These are phyloP conservation scores for Auricularia cornea DNA, from an alignment of 768 basidiomycete genomes.

Conservation along the genomic window DNA sequence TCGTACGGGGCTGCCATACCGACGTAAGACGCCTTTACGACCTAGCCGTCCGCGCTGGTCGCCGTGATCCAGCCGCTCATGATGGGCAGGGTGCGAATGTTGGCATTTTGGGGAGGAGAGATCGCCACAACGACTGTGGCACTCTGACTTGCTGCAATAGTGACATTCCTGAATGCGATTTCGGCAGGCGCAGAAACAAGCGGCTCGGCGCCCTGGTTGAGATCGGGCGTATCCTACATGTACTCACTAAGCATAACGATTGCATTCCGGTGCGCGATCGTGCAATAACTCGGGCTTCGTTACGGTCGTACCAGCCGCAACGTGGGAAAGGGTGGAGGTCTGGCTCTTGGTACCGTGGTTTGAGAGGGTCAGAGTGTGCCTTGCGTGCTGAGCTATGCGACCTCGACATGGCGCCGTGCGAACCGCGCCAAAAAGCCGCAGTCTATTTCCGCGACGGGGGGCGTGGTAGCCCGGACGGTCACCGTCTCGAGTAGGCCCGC, in stretches of 20 bases:
- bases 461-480: no score
- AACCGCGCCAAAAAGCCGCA: no score
- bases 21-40: neutral
- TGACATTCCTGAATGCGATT: neutral
- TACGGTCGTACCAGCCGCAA: neutral
- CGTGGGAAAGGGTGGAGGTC: neutral
- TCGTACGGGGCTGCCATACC: neutral
- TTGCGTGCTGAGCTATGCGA: no score
- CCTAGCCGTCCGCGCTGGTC: neutral
- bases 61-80: neutral
- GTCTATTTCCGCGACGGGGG: no score
- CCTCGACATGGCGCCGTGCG: no score
- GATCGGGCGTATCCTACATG: neutral
- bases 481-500: no score
- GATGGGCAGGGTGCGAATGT: neutral
- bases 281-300: neutral
- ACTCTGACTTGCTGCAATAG: neutral
- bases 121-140: neutral
- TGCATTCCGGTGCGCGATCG: neutral
- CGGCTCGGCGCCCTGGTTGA: neutral
- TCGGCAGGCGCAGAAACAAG: neutral
- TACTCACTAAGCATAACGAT: neutral
- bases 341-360: no score
- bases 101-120: neutral
- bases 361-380: neutral